Percentiles rank a stretch among this genome's conserved stretches.
Evolutionary conservation across 116 monocot species (phyloP).

Genomic region (Dioscorea cayenensis): DNA sequence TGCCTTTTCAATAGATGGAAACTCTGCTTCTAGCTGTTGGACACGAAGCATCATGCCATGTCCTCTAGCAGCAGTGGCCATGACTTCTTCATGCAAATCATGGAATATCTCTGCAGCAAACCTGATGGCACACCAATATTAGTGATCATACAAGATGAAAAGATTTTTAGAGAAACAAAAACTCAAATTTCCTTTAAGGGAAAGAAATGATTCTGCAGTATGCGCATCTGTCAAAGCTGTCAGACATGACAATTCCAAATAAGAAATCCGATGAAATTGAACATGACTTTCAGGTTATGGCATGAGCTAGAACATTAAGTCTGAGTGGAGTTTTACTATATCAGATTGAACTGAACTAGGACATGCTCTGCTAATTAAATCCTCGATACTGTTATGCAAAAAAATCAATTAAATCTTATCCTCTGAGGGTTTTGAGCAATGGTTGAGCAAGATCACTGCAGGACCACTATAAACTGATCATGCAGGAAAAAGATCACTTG

Average conservation of each 20-base stretch:
- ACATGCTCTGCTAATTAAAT: too few relatives aligned
- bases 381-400: too few relatives aligned
- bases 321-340: too few relatives aligned
- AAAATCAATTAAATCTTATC: too few relatives aligned
- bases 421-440: too few relatives aligned
- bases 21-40: slow-evolving; percentile 81
- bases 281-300: background rate
- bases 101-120: slow-evolving; percentile 95
- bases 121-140: slow-evolving; percentile 19
- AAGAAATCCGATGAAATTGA: background rate
- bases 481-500: too few relatives aligned
- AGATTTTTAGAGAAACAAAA: background rate
- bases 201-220: background rate
- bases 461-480: too few relatives aligned
- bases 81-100: slow-evolving; percentile 91
- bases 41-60: slow-evolving; percentile 74
- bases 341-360: too few relatives aligned
- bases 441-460: too few relatives aligned
- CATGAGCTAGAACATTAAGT: background rate
- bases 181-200: slow-evolving; percentile 2
- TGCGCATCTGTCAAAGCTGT: background rate
- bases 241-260: background rate
- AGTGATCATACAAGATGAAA: background rate
- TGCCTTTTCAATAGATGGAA: slow-evolving; percentile 73
- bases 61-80: slow-evolving; percentile 76